Conservation (phyloP, 768 basidiomycete genomes). For the Trametes punicea region DNA sequence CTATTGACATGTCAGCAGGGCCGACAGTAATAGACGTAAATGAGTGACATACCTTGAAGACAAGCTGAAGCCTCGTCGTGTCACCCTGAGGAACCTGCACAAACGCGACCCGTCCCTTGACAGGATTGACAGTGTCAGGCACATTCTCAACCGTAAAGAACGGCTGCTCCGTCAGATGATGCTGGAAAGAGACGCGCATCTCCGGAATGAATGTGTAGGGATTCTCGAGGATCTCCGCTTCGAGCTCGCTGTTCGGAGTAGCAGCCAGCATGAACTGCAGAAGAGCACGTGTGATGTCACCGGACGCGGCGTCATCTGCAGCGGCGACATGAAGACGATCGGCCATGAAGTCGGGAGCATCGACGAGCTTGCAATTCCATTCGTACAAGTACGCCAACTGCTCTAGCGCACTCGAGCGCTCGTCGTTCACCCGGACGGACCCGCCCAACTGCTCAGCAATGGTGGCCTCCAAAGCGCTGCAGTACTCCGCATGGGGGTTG, state of each 20-base stretch:
- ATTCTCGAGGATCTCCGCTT: conserved; percentile 46
- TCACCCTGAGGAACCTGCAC: conserved; percentile 71
- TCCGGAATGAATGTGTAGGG: conserved; percentile 48
- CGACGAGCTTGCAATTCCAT: conserved; percentile 56
- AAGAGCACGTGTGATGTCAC: conserved; percentile 52
- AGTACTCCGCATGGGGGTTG: conserved; percentile 51
- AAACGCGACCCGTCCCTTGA: conserved; percentile 77
- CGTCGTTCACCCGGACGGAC: conserved; percentile 29
- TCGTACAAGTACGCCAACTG: conserved; percentile 45
- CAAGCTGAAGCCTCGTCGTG: conserved; percentile 60
- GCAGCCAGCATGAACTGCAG: conserved; percentile 79
- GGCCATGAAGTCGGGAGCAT: conserved; percentile 38
- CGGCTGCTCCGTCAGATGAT: conserved; percentile 45
- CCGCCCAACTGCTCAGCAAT: conserved; percentile 34
- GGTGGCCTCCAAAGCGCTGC: conserved; percentile 41
- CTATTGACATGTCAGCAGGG: conserved; percentile 30
- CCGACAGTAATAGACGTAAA: not conserved
- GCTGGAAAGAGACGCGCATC: conserved; percentile 43
- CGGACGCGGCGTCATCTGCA: conserved; percentile 21
- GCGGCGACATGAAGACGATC: conserved; percentile 26
- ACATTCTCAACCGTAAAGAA: conserved; percentile 52
- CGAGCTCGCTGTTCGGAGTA: conserved; percentile 48
- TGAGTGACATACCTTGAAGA: conserved; percentile 66
- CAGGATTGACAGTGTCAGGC: conserved; percentile 75
- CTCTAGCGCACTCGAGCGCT: conserved; percentile 19